Evolutionary conservation across 31 red algal genomes (phyloP), one percentile per base, ranked within the genome.

Genomic region (Endocladia muricata): DNA sequence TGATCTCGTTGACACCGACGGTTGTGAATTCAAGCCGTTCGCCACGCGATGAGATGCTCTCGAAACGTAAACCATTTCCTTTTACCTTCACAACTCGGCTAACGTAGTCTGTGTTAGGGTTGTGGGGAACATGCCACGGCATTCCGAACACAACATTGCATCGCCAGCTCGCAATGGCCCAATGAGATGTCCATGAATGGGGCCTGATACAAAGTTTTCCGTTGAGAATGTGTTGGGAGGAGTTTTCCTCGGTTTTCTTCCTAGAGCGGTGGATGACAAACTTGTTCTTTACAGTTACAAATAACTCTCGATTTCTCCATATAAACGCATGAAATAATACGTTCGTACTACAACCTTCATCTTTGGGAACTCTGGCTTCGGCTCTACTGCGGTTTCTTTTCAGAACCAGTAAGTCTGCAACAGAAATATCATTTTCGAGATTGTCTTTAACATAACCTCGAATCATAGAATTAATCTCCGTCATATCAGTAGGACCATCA

Each of bases 321-420:
- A 69, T 9, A 36, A 69, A 69, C 36, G 15, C 11, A 8, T 37
- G 9, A 13, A 0, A 69, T 41, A 69, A 28, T 11, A 37, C 0
- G n/a, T 69, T 41, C 9, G 0, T 69, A 40, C 41, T 69, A 41
- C 25, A 69, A 19, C 0, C 26, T 17, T 69, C 65, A 0, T 69
- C 65, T 36, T 69, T 41, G 9, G 41, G 65, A 41, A 69, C 65
- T 69, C 11, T 1, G 15, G 41, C 65, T 69, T 22, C 35, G 68
- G 3, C 23, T 0, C 13, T 49, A n/a, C 62, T 40, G 11, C 3
- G 13, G 17, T 1, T 72, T 72, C 33, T 19, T 23, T 36, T 1
- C 9, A 41, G 41, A 26, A 69, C 17, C 36, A 62, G 58, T 26
- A 62, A 62, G 23, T 62, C 58, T 15, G 19, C 58, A 22, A 62